Evolutionary conservation across 2,329 filamentous ascomycete genomes (phyloP), one percentile per base, ranked within the genome.

Genomic region (Exophiala spinifera): DNA sequence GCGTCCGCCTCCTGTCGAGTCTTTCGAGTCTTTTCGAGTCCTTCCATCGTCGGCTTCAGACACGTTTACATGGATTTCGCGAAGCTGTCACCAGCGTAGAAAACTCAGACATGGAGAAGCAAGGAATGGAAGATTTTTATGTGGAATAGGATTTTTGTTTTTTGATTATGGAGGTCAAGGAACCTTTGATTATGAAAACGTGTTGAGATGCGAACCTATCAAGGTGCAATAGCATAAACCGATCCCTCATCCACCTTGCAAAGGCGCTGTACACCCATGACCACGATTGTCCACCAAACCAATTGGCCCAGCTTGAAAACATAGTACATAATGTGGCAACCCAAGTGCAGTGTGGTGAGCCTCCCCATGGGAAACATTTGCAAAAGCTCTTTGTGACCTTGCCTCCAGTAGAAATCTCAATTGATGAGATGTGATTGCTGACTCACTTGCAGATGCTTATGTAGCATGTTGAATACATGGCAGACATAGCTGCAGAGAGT

Each of bases 401-500:
- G 42, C 20, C 50, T 31, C 36, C 31, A 39, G 47, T 44, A 34
- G 46, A 21, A 42, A 52, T 53, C 56, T 55, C 51, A 28, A 15
- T 39, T 31, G 11, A 17, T 17, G 51, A 55, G 56, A 52, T 55
- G 44, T 45, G 23, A 15, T 50, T 47, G 28, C 36, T 19, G 23
- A 23, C 20, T 55, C 56, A 49, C 39, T 55, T 52, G 56, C 52
- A 50, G 19, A 58, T 55, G 56, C 51, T 34, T 36, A 50, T 54
- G 45, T 49, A 34, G 56, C 57, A 59, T 56, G 57, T 54, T 51
- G 44, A 28, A 25, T 54, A 56, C 57, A 54, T 56, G 47, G 47
- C 57, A 59, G 57, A 60, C 54, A 55, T 60, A 54, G 54, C 57
- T 57, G 57, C 57, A 60, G 25, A 45, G 57, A 60, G 55, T 49